Conservation (phyloP, 148 eudicot species). For the Polygonum aviculare region DNA sequence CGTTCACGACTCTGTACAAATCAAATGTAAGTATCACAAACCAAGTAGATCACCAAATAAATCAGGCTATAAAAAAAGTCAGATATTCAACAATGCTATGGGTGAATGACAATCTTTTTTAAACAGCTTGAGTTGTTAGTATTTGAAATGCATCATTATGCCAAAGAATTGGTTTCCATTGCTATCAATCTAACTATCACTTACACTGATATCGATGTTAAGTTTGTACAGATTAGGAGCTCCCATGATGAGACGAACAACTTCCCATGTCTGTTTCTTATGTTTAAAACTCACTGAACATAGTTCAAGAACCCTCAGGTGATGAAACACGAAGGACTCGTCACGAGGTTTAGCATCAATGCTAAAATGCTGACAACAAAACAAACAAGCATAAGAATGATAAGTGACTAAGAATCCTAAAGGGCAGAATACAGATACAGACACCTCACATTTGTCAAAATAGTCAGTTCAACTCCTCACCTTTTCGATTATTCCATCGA, state of each 20-base stretch:
- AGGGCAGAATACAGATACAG: too few species aligned
- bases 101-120: too few species aligned
- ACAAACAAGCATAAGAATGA: neutral
- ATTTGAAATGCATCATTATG: neutral
- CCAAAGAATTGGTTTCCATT: neutral
- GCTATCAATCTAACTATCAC: neutral
- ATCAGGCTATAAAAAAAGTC: too few species aligned
- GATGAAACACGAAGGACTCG: slow-evolving; percentile 28
- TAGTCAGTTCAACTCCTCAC: too few species aligned
- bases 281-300: slow-evolving; percentile 80
- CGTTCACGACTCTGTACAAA: too few species aligned
- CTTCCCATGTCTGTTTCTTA: slow-evolving; percentile 60
- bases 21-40: too few species aligned
- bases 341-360: slow-evolving; percentile 49
- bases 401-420: too few species aligned
- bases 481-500: too few species aligned
- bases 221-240: slow-evolving; percentile 75
- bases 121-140: too few species aligned
- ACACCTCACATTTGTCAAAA: too few species aligned
- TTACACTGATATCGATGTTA: slow-evolving; percentile 58
- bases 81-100: slow-evolving; percentile 24
- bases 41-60: too few species aligned
- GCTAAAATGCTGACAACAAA: slow-evolving; percentile 50
- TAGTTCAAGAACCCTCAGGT: slow-evolving; percentile 50
- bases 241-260: slow-evolving; percentile 65